Evolutionary conservation across 2,329 filamentous ascomycete genomes (phyloP).

Genomic region (Cadophora luteo-olivacea): DNA sequence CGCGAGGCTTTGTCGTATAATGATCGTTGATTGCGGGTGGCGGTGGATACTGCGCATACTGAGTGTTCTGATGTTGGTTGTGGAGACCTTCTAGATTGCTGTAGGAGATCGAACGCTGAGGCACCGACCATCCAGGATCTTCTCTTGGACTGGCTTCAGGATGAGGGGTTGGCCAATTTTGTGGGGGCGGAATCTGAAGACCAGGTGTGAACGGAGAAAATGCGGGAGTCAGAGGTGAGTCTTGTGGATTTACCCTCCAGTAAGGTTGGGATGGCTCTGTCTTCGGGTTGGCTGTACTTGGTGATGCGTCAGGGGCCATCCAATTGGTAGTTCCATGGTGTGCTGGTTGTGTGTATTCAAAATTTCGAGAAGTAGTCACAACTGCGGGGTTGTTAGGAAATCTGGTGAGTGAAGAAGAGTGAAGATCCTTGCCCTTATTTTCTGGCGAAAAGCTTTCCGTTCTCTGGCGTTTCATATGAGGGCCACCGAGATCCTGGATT

Average conservation of each 20-base stretch:
- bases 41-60: conserved; percentile 35
- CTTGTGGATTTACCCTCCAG: conserved; percentile 59
- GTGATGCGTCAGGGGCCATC: conserved; percentile 42
- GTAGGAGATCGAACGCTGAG: conserved; percentile 45
- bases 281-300: conserved; percentile 46
- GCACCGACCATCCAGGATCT: conserved; percentile 42
- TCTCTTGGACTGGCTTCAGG: conserved; percentile 41
- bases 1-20: conserved; percentile 38
- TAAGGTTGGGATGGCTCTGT: conserved; percentile 50
- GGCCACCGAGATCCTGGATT: conserved; percentile 53
- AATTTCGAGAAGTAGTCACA: conserved; percentile 40
- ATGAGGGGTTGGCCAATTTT: conserved; percentile 41
- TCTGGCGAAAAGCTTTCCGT: conserved; percentile 45
- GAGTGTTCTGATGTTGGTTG: conserved; percentile 37
- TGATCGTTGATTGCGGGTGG: conserved; percentile 34
- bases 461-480: conserved; percentile 49
- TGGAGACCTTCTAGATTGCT: conserved; percentile 43
- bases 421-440: conserved; percentile 40
- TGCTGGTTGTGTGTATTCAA: conserved; percentile 37
- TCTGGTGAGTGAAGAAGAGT: conserved; percentile 17
- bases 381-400: conserved; percentile 36
- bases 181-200: conserved; percentile 39
- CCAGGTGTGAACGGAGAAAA: conserved; percentile 57
- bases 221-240: conserved; percentile 57
- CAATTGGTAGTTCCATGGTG: conserved; percentile 39